A percentile compares a stretch with the other conserved stretches of the same genome.
Conservation (phyloP, 164 flowering plant genomes). For the Cinnamomum chago region DNA sequence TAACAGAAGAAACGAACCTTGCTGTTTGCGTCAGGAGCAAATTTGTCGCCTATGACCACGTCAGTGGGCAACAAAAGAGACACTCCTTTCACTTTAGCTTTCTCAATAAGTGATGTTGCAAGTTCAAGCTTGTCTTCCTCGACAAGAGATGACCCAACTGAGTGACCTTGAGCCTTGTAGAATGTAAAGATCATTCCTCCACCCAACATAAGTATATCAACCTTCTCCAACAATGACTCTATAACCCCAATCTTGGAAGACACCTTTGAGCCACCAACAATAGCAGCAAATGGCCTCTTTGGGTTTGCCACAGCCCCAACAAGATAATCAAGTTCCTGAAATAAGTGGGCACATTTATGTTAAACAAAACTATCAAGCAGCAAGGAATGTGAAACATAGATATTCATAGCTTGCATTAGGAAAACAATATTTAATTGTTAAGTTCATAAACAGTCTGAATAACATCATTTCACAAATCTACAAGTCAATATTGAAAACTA, state of each 20-base stretch:
- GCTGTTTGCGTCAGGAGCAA: slow-evolving; percentile 81
- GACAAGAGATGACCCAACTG: slow-evolving; percentile 85
- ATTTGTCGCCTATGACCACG: slow-evolving; percentile 77
- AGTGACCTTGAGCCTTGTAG: slow-evolving; percentile 75
- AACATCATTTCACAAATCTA: too few relatives aligned
- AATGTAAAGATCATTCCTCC: slow-evolving; percentile 95
- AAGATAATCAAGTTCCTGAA: slow-evolving; percentile 82
- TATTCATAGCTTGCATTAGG: too few relatives aligned
- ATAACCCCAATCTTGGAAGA: slow-evolving; percentile 86
- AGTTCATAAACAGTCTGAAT: too few relatives aligned
- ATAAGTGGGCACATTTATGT: not conserved
- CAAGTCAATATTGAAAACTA: not conserved
- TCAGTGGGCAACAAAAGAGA: slow-evolving; percentile 73
- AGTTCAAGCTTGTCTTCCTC: slow-evolving; percentile 86
- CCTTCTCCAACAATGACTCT: slow-evolving; percentile 69
- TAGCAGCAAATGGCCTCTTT: slow-evolving; percentile 93
- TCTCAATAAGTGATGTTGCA: slow-evolving; percentile 72
- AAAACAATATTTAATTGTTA: too few relatives aligned
- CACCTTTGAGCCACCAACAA: slow-evolving; percentile 90
- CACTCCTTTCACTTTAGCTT: slow-evolving; percentile 82
- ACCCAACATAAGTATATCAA: slow-evolving; percentile 67
- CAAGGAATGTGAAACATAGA: too few relatives aligned
- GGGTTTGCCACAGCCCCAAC: slow-evolving; percentile 87
- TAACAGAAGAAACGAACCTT: slow-evolving; percentile 35
- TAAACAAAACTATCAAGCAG: not conserved